These are phyloP conservation scores for Setaria italica DNA, from an alignment of 202 grass and related monocot species.

Conservation along the genomic window DNA sequence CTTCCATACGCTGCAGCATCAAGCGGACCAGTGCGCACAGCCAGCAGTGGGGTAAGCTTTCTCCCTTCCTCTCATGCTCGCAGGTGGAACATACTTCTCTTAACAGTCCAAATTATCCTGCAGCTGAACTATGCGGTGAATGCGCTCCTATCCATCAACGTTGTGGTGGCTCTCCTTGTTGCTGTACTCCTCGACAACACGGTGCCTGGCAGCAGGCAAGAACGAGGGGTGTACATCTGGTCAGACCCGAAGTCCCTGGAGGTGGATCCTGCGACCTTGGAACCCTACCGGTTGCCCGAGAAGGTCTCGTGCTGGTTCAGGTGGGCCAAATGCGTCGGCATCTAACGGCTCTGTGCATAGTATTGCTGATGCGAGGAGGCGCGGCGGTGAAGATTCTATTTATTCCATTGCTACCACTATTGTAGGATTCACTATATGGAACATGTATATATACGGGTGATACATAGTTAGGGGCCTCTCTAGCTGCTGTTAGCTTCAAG, in stretches of 20 bases:
- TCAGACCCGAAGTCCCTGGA: conserved; percentile 73
- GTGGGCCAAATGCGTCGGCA: conserved; percentile 80
- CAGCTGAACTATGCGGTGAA: conserved; percentile 94
- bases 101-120: conserved; percentile 4
- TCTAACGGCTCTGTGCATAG: conserved; percentile 26
- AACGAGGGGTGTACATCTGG: conserved; percentile 97
- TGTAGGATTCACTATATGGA: conserved; percentile 25
- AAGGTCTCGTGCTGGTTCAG: conserved; percentile 81
- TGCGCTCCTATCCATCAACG: conserved; percentile 84
- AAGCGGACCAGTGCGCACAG: conserved; percentile 77
- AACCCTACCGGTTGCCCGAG: conserved; percentile 78
- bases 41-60: conserved; percentile 66
- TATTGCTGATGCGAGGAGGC: neutral
- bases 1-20: conserved; percentile 84
- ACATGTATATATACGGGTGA: conserved; percentile 27
- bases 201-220: conserved; percentile 86
- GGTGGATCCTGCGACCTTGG: conserved; percentile 68
- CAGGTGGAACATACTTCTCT: neutral
- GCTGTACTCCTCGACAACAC: conserved; percentile 93
- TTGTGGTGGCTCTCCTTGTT: conserved; percentile 87
- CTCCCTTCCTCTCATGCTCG: neutral
- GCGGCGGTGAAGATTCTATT: conserved; percentile 34
- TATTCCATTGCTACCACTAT: conserved; percentile 29
- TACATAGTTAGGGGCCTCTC: conserved; percentile 12
- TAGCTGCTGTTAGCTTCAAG: conserved; percentile 31